Conservation (phyloP, 1,139 yeast species). For the Candida tropicalis region DNA sequence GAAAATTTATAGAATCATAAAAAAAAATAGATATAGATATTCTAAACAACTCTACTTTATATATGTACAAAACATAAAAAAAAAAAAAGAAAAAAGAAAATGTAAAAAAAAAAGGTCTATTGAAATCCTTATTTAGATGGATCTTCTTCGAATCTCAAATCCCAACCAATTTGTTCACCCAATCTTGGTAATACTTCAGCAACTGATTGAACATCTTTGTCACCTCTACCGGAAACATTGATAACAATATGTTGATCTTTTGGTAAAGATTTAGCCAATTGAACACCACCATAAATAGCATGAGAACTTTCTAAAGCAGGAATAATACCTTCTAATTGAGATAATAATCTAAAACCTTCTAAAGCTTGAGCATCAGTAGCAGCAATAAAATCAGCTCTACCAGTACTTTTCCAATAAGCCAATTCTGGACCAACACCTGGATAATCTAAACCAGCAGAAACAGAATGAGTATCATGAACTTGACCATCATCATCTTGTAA, state of each 20-base stretch:
- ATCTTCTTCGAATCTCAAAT: conserved; percentile 77
- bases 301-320: conserved; percentile 98
- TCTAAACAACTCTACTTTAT: background rate
- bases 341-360: conserved; percentile 81
- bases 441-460: conserved; percentile 97
- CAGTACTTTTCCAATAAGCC: conserved; percentile 91
- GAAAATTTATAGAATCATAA: conserved; percentile 30
- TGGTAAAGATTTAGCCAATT: conserved; percentile 82
- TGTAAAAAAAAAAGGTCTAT: background rate
- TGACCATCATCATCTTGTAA: conserved; percentile 93
- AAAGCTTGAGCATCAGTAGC: conserved; percentile 92
- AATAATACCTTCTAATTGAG: conserved; percentile 95
- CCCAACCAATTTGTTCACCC: conserved; percentile 95
- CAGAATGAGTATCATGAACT: conserved; percentile 95
- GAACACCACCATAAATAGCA: conserved; percentile 88
- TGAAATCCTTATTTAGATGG: conserved; percentile 33
- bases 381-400: conserved; percentile 88
- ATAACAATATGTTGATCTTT: conserved; percentile 82
- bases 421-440: conserved; percentile 99
- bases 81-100: background rate
- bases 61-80: background rate
- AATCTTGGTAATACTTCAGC: conserved; percentile 89
- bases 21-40: conserved; percentile 4
- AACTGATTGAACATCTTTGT: conserved; percentile 96
- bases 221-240: conserved; percentile 97